Evolutionary conservation across 345 rosid genomes (phyloP), one percentile per base, ranked within the genome.

Genomic region (Brassica juncea): DNA sequence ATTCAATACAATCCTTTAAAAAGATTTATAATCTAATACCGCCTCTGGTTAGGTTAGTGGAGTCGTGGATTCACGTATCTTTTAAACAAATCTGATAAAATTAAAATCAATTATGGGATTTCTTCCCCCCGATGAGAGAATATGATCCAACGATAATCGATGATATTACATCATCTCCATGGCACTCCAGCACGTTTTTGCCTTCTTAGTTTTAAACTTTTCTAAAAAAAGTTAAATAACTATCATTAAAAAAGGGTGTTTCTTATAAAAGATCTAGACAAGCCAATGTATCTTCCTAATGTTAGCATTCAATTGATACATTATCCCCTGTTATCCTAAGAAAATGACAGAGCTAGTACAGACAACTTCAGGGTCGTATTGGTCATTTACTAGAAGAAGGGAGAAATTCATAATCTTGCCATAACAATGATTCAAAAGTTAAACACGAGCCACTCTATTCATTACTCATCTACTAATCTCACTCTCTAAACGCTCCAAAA

Each of bases 1-100:
- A 23, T 23, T 23, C 25, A 23, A 1, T 23, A 23, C 25, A 23
- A 23, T 23, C 25, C 25, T 23, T 23, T 23, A 23, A 23, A 1
- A 23, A 23, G 25, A 23, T 23, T 23, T 23, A 23, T 23, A 23
- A 23, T 23, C 25, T 23, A 23, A 23, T 23, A 23, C 25, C 25
- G 25, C 25, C 25, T 23, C 25, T 23, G 25, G 25, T 42, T 42
- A 42, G 32, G 73, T 79, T 47, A 68, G 82, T 73, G 70, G 78
- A 73, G 74, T 60, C 74, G 82, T 79, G 82, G 58, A 60, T 58
- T 73, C 82, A 79, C 82, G 78, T 79, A 79, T 54, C n/a, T 37
- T 32, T 14, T 0, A 79, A 47, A 39, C 30, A 60, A 59, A 67
- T 44, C 54, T 44, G 35, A 57, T 42, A 12, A 35, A 34, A 42